These are phyloP conservation scores for Apostasia shenzhenica DNA, from an alignment of 106 monocot genomes.

Conservation along the genomic window DNA sequence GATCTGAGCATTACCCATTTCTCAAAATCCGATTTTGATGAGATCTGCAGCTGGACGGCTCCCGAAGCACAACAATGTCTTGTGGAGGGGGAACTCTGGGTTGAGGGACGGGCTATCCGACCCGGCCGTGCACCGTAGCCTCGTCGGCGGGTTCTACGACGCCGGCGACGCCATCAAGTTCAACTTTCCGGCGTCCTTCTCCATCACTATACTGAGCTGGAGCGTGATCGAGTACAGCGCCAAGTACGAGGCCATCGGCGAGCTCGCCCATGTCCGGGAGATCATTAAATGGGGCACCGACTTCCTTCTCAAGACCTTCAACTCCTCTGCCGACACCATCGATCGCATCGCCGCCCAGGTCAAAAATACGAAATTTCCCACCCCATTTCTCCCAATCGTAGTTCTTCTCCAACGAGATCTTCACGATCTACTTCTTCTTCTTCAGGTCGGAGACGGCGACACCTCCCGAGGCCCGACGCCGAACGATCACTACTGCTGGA, in stretches of 20 bases:
- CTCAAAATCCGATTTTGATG: conserved; percentile 11
- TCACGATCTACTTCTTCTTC: too few species aligned
- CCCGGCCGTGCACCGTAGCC: conserved; percentile 28
- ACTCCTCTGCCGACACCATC: conserved; percentile 71
- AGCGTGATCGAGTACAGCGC: conserved; percentile 92
- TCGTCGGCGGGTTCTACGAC: conserved; percentile 81
- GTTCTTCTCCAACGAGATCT: neutral
- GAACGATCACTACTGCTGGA: conserved; percentile 92
- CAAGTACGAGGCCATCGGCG: conserved; percentile 72
- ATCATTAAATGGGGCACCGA: conserved; percentile 87
- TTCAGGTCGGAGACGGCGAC: conserved; percentile 60
- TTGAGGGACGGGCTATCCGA: conserved; percentile 84
- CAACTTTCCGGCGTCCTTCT: conserved; percentile 77
- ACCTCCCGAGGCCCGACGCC: conserved; percentile 37
- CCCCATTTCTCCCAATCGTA: neutral
- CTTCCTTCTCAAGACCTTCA: conserved; percentile 86
- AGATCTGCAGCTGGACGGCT: conserved; percentile 54
- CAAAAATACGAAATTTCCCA: neutral
- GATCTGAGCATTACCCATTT: neutral
- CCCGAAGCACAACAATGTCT: conserved; percentile 78
- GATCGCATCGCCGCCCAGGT: conserved; percentile 69
- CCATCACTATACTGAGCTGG: conserved; percentile 92
- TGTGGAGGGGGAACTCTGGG: conserved; percentile 87
- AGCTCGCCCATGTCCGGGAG: conserved; percentile 66
- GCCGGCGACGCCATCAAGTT: conserved; percentile 90